These are phyloP conservation scores for Extremus antarcticus DNA, from an alignment of 495 filamentous ascomycete genomes.

Conservation along the genomic window DNA sequence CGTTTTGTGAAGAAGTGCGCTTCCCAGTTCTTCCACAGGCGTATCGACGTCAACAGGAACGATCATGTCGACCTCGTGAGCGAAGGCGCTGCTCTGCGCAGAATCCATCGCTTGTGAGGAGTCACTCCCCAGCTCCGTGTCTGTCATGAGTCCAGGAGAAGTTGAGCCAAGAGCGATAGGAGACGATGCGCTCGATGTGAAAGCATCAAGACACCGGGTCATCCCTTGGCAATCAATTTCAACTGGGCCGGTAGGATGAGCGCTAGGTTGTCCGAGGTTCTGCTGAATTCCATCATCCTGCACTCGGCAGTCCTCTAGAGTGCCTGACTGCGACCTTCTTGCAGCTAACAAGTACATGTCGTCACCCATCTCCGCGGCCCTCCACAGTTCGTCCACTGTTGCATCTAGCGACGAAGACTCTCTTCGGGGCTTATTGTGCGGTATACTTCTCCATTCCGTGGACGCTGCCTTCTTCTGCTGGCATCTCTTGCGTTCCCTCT, in stretches of 20 bases:
- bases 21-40: not conserved
- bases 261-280: not conserved
- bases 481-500: not conserved
- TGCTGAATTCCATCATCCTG: too few relatives aligned
- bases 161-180: not conserved
- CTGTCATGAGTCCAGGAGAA: not conserved
- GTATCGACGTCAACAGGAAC: not conserved
- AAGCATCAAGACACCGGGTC: not conserved
- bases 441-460: too few relatives aligned
- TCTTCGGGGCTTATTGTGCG: too few relatives aligned
- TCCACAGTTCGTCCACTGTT: too few relatives aligned
- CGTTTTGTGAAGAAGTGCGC: not conserved
- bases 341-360: too few relatives aligned
- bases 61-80: not conserved
- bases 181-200: not conserved
- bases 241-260: not conserved
- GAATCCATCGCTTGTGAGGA: not conserved
- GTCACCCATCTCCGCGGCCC: too few relatives aligned
- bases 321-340: too few relatives aligned
- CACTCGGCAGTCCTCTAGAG: too few relatives aligned
- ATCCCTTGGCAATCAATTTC: not conserved
- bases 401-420: too few relatives aligned
- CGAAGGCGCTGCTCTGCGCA: not conserved
- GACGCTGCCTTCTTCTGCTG: too few relatives aligned
- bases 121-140: not conserved